phyloP scores from a whole-genome alignment of 2,329 filamentous ascomycete species.

The Lachnellula willkommii region DNA sequence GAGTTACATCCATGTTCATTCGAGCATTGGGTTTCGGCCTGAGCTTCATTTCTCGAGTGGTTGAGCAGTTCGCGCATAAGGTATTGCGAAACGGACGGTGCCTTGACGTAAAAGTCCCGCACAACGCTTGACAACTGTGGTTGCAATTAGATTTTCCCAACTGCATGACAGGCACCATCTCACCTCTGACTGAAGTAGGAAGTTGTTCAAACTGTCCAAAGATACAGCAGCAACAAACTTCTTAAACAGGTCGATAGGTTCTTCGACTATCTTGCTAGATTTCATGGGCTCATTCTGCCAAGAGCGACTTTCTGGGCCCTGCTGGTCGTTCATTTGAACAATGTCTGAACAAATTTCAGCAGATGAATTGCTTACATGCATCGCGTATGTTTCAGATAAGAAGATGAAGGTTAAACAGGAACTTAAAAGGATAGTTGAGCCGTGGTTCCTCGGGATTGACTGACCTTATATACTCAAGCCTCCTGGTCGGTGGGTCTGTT shows the following conservation, averaged over 20 bases:
- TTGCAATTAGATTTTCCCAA: conserved; percentile 1
- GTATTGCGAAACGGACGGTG: conserved; percentile 1
- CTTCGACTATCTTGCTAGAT: conserved; percentile 3
- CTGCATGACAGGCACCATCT: neutral
- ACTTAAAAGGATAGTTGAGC: neutral
- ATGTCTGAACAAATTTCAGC: conserved; percentile 5
- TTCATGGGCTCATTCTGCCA: neutral
- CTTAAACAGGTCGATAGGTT: conserved; percentile 3
- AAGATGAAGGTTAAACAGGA: neutral
- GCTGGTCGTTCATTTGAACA: neutral
- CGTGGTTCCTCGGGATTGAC: neutral
- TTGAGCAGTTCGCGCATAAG: neutral
- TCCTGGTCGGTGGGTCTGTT: neutral
- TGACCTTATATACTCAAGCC: conserved; percentile 1
- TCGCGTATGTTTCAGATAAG: neutral
- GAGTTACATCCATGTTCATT: conserved; percentile 1
- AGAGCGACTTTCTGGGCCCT: neutral
- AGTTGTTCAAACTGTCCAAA: conserved; percentile 1
- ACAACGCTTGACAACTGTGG: conserved; percentile 3
- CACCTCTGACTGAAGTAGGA: conserved; percentile 1
- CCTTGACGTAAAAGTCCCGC: neutral
- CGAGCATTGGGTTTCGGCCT: neutral
- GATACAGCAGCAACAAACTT: conserved; percentile 5
- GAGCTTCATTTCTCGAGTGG: neutral
- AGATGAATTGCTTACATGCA: conserved; percentile 4